phyloP scores from a whole-genome alignment of 768 basidiomycete species.

The Auricularia sp. region DNA sequence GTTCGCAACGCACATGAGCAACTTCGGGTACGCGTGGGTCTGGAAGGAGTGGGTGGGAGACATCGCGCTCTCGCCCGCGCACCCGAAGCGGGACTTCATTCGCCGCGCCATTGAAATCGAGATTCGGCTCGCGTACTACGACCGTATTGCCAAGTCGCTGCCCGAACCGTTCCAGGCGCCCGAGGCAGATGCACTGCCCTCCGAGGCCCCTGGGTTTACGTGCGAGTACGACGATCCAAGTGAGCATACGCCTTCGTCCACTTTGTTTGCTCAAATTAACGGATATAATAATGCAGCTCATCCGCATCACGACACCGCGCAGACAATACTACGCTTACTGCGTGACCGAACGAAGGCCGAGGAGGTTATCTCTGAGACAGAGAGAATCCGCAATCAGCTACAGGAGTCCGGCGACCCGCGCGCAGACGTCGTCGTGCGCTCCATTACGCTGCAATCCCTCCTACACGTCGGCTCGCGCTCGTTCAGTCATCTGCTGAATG shows the following conservation, averaged over 20 bases:
- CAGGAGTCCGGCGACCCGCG: conserved; percentile 53
- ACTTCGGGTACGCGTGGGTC: conserved; percentile 96
- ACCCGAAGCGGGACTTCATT: conserved; percentile 85
- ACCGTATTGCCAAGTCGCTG: conserved; percentile 80
- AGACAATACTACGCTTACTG: conserved; percentile 66
- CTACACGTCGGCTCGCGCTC: conserved; percentile 88
- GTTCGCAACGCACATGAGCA: conserved; percentile 94
- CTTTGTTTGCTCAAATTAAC: background rate
- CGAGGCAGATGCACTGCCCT: conserved; percentile 51
- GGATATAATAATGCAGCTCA: conserved; percentile 35
- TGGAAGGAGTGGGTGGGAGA: conserved; percentile 99
- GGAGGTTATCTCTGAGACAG: conserved; percentile 67
- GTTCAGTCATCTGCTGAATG: conserved; percentile 96
- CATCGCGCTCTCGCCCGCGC: conserved; percentile 55
- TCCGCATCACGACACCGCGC: conserved; percentile 71
- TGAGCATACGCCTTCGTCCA: conserved; percentile 20
- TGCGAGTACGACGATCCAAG: conserved; percentile 79
- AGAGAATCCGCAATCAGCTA: conserved; percentile 54
- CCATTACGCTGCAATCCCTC: conserved; percentile 78
- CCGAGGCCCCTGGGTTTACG: conserved; percentile 64
- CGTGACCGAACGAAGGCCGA: conserved; percentile 73
- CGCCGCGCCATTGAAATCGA: conserved; percentile 81
- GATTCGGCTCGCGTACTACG: conserved; percentile 84
- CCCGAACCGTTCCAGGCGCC: conserved; percentile 69
- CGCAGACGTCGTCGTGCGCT: conserved; percentile 56